Percentiles rank a stretch among this genome's conserved stretches.
These are phyloP conservation scores for Aspergillus arachidicola DNA, from an alignment of 2,329 filamentous ascomycete species.

Conservation along the genomic window DNA sequence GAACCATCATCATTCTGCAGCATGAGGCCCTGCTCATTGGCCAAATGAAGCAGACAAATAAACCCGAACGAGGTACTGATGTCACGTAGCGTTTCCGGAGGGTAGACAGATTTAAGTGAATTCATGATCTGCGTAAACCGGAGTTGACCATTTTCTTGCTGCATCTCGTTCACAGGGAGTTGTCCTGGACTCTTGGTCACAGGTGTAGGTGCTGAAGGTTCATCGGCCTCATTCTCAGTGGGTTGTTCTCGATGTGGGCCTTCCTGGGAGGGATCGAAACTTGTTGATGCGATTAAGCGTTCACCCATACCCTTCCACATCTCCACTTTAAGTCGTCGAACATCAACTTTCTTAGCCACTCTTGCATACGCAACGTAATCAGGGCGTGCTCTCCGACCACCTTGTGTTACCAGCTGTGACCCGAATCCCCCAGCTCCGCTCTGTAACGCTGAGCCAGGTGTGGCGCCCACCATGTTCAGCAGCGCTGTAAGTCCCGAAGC, in stretches of 20 bases:
- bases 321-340: conserved; percentile 65
- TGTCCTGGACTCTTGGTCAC: conserved; percentile 14
- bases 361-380: conserved; percentile 69
- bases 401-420: conserved; percentile 64
- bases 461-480: conserved; percentile 43
- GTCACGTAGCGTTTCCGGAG: conserved; percentile 82
- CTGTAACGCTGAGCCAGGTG: conserved; percentile 43
- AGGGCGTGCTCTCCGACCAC: conserved; percentile 58
- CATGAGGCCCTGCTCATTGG: conserved; percentile 87
- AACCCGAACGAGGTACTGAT: conserved; percentile 94
- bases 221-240: conserved; percentile 28
- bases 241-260: conserved; percentile 13
- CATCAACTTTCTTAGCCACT: conserved; percentile 68
- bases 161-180: conserved; percentile 14
- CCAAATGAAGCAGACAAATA: conserved; percentile 86
- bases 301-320: conserved; percentile 66
- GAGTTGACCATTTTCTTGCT: conserved; percentile 53
- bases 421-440: conserved; percentile 59
- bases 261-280: conserved; percentile 34
- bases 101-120: conserved; percentile 80
- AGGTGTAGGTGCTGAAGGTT: conserved; percentile 40
- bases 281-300: conserved; percentile 39
- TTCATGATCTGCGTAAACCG: conserved; percentile 95
- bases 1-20: conserved; percentile 64
- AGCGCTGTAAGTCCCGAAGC: conserved; percentile 42